phyloP scores from a whole-genome alignment of 2,329 filamentous ascomycete genomes.

The Apiospora sp. region DNA sequence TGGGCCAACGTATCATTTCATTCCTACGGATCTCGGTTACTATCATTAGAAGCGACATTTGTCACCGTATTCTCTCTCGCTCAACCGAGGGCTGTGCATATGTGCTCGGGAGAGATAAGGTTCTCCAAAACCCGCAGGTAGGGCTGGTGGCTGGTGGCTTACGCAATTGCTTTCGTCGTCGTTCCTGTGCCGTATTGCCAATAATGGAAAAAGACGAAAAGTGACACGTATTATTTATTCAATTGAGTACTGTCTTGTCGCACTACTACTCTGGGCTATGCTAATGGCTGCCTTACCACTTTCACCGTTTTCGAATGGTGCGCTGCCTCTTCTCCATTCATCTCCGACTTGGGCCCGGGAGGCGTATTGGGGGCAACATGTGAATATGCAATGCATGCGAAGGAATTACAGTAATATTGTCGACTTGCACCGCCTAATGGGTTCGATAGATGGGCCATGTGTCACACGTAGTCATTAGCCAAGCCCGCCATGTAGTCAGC shows the following conservation, averaged over 20 bases:
- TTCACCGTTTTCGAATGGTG: neutral
- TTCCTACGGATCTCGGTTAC: too few species aligned
- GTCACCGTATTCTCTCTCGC: neutral
- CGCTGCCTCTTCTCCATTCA: neutral
- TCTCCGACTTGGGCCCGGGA: neutral
- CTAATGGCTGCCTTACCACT: neutral
- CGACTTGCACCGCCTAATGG: neutral
- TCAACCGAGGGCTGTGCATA: neutral
- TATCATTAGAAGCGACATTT: neutral
- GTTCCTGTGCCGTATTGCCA: neutral
- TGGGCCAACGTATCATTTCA: too few species aligned
- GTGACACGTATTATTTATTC: neutral
- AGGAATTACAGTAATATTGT: neutral
- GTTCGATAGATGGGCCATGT: neutral
- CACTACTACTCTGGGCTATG: neutral
- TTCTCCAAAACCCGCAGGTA: neutral
- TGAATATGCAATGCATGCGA: neutral
- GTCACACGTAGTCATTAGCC: neutral
- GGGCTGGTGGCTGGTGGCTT: conserved; percentile 13
- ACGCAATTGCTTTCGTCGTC: neutral
- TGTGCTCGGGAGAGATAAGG: neutral
- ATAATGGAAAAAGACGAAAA: neutral
- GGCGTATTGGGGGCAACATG: neutral
- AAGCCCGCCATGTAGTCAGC: neutral
- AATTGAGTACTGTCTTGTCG: neutral